phyloP scores from a whole-genome alignment of 2,329 filamentous ascomycete species.

The Xylaria multiplex region DNA sequence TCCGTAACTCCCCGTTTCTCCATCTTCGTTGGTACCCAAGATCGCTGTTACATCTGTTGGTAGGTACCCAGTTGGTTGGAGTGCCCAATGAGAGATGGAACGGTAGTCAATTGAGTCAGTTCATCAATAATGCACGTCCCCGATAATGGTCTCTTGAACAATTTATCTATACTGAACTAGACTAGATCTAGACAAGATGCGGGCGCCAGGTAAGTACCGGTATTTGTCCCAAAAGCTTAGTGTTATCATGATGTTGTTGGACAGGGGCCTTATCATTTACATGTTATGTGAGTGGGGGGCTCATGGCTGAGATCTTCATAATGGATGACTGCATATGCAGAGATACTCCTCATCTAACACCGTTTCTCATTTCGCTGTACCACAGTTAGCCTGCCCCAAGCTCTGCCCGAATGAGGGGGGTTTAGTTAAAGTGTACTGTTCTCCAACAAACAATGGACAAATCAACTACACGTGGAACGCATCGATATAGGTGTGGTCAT shows the following conservation, averaged over 20 bases:
- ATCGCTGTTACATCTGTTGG: background rate
- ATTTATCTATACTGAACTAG: too few relatives aligned
- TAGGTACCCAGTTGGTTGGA: too few relatives aligned
- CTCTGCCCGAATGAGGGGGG: background rate
- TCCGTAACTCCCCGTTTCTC: slow-evolving; percentile 8
- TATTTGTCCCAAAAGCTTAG: too few relatives aligned
- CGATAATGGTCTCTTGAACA: too few relatives aligned
- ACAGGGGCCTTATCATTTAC: slow-evolving; percentile 26
- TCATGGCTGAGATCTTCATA: background rate
- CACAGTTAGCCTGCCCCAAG: background rate
- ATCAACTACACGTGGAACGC: too few relatives aligned
- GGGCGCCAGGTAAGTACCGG: too few relatives aligned
- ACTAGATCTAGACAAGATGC: too few relatives aligned
- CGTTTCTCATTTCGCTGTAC: background rate
- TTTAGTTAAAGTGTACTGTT: background rate
- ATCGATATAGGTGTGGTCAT: too few relatives aligned
- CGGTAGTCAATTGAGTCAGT: too few relatives aligned
- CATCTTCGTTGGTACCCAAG: slow-evolving; percentile 26
- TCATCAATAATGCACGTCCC: too few relatives aligned
- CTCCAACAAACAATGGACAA: background rate
- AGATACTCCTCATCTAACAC: background rate
- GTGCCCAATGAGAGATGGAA: too few relatives aligned
- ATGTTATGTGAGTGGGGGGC: slow-evolving; percentile 17
- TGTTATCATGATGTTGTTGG: too few relatives aligned
- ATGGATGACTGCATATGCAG: background rate